Evolutionary conservation across 306 rosid genomes (phyloP).

Genomic region (Herpetospermum pedunculosum): DNA sequence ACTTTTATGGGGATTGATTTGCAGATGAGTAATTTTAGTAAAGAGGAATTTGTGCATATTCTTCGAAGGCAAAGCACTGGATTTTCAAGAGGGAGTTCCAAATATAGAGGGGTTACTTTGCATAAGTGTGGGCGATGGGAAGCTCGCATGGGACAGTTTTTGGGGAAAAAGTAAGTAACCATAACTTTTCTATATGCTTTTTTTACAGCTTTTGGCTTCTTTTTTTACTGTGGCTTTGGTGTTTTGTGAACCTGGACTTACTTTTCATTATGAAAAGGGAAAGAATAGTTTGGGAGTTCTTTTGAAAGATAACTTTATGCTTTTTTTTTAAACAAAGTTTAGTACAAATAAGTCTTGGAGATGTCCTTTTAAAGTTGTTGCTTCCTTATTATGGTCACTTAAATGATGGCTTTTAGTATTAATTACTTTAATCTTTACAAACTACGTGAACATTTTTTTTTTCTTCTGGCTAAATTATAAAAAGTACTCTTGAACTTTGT

Average conservation of each 20-base stretch:
- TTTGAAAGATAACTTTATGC: neutral
- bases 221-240: neutral
- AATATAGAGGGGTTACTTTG: constrained; percentile 83
- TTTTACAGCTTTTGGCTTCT: neutral
- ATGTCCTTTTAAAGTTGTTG: neutral
- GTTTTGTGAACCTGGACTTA: neutral
- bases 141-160: constrained; percentile 97
- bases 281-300: neutral
- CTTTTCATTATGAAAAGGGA: neutral
- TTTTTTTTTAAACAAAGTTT: neutral
- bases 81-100: constrained; percentile 84
- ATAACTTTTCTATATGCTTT: neutral
- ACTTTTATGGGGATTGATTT: constrained; percentile 2
- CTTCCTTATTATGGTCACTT: too few relatives aligned
- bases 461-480: too few relatives aligned
- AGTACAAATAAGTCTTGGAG: neutral
- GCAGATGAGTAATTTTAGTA: constrained; percentile 67
- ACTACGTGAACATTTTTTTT: too few relatives aligned
- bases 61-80: constrained; percentile 92
- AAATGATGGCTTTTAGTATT: neutral
- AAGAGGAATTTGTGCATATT: constrained; percentile 88
- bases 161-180: constrained; percentile 83
- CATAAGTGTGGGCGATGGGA: constrained; percentile 98
- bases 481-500: too few relatives aligned
- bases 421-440: neutral